These are phyloP conservation scores for Salisapilia sapeloensis DNA, from an alignment of 352 stramenopile genomes.

Conservation along the genomic window DNA sequence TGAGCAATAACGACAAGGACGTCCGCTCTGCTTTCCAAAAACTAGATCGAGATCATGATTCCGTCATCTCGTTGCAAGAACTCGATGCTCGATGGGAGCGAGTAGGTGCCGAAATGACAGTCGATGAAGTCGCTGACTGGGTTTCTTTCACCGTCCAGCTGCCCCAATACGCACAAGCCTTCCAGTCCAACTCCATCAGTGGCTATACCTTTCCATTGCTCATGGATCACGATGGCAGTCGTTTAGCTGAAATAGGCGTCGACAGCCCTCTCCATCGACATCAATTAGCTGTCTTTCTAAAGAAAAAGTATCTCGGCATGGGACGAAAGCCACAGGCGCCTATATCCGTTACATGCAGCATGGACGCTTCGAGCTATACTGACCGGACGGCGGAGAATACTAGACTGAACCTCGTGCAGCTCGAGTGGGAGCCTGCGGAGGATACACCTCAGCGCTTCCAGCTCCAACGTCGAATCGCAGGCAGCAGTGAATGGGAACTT, in stretches of 20 bases:
- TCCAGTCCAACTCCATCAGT: slow-evolving; percentile 64
- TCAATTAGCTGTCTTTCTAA: slow-evolving; percentile 67
- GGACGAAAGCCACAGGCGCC: slow-evolving; percentile 32
- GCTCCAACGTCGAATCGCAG: slow-evolving; percentile 43
- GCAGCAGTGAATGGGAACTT: slow-evolving; percentile 28
- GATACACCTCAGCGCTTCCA: slow-evolving; percentile 46
- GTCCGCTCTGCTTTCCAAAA: slow-evolving; percentile 53
- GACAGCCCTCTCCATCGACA: slow-evolving; percentile 52
- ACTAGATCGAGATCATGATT: slow-evolving; percentile 61
- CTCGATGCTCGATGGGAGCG: slow-evolving; percentile 66
- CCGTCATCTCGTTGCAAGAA: slow-evolving; percentile 65
- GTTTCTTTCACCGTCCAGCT: slow-evolving; percentile 63
- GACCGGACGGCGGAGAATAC: too few species aligned
- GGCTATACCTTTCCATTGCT: slow-evolving; percentile 76
- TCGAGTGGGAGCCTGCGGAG: too few species aligned
- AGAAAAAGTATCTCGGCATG: slow-evolving; percentile 71
- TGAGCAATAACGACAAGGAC: slow-evolving; percentile 38
- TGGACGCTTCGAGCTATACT: slow-evolving; percentile 4
- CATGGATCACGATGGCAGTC: slow-evolving; percentile 65
- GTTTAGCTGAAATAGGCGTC: slow-evolving; percentile 55
- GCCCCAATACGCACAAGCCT: slow-evolving; percentile 64
- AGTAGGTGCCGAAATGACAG: slow-evolving; percentile 75
- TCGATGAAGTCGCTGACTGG: slow-evolving; percentile 69
- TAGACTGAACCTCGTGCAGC: too few species aligned
- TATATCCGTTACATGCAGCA: slow-evolving; percentile 18